Evolutionary conservation across 306 rosid genomes (phyloP).

Genomic region (Boehmeria nivea): DNA sequence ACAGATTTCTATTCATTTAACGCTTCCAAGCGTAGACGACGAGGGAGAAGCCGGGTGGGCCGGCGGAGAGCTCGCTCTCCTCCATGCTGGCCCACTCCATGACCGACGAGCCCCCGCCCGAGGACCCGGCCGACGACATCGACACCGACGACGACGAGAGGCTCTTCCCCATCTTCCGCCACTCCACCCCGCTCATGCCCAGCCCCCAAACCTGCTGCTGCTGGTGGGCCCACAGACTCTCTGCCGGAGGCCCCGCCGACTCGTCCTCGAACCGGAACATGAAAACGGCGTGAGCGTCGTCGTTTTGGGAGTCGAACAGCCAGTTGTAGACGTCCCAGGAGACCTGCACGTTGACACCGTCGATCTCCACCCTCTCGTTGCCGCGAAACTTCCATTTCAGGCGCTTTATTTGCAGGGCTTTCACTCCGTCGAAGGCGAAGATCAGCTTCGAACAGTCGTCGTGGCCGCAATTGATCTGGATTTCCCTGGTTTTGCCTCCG

Average conservation of each 20-base stretch:
- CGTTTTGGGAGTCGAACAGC: slow-evolving; percentile 50
- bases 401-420: slow-evolving; percentile 46
- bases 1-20: not conserved
- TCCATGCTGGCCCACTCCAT: slow-evolving; percentile 87
- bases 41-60: slow-evolving; percentile 69
- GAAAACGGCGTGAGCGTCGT: slow-evolving; percentile 64
- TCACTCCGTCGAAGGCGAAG: slow-evolving; percentile 47
- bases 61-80: slow-evolving; percentile 57
- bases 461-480: slow-evolving; percentile 57
- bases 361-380: slow-evolving; percentile 54
- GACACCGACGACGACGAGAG: slow-evolving; percentile 70
- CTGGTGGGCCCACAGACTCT: slow-evolving; percentile 36
- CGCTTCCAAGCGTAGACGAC: slow-evolving; percentile 82
- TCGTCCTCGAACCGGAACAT: slow-evolving; percentile 72
- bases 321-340: slow-evolving; percentile 94
- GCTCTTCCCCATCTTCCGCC: slow-evolving; percentile 61
- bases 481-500: slow-evolving; percentile 54
- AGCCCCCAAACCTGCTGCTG: slow-evolving; percentile 51
- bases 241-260: not conserved
- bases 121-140: slow-evolving; percentile 69
- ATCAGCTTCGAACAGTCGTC: slow-evolving; percentile 34
- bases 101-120: slow-evolving; percentile 65
- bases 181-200: slow-evolving; percentile 45
- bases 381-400: slow-evolving; percentile 88
- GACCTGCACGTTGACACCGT: slow-evolving; percentile 61